These are phyloP conservation scores for Coccomyxa sp. DNA, from an alignment of 139 green algal genomes.

Conservation along the genomic window DNA sequence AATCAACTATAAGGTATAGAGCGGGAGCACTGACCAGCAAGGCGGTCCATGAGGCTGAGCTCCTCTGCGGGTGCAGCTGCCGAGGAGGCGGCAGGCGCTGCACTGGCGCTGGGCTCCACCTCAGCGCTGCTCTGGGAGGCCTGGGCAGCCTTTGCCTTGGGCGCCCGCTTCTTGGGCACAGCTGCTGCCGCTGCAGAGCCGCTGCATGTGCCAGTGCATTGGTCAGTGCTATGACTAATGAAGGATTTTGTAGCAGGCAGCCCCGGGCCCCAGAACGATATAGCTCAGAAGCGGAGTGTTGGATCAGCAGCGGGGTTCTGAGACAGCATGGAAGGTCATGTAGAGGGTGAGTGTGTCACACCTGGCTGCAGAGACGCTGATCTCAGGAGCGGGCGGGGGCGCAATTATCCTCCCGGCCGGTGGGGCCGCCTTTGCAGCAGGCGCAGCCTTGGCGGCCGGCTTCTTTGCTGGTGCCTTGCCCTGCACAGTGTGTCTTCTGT, in stretches of 20 bases:
- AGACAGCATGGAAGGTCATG: too few relatives aligned
- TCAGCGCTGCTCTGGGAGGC: not conserved
- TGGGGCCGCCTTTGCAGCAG: slow-evolving; percentile 10
- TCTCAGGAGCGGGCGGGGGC: not conserved
- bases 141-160: not conserved
- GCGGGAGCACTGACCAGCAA: too few relatives aligned
- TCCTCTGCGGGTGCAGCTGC: slow-evolving; percentile 11
- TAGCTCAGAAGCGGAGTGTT: too few relatives aligned
- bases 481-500: not conserved
- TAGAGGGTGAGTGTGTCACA: too few relatives aligned
- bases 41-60: slow-evolving; percentile 34
- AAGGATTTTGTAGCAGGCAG: too few relatives aligned
- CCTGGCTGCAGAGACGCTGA: not conserved
- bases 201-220: too few relatives aligned
- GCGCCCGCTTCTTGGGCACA: not conserved
- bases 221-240: too few relatives aligned
- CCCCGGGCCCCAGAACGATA: too few relatives aligned
- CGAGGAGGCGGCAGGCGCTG: not conserved
- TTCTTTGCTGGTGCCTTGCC: slow-evolving; percentile 13
- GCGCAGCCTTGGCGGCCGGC: slow-evolving; percentile 19
- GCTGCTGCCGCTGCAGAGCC: too few relatives aligned
- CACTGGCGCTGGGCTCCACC: not conserved
- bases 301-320: too few relatives aligned
- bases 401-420: not conserved
- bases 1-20: too few relatives aligned